These are phyloP conservation scores for Scedosporium apiospermum DNA, from an alignment of 2,329 filamentous ascomycete genomes.

Conservation along the genomic window DNA sequence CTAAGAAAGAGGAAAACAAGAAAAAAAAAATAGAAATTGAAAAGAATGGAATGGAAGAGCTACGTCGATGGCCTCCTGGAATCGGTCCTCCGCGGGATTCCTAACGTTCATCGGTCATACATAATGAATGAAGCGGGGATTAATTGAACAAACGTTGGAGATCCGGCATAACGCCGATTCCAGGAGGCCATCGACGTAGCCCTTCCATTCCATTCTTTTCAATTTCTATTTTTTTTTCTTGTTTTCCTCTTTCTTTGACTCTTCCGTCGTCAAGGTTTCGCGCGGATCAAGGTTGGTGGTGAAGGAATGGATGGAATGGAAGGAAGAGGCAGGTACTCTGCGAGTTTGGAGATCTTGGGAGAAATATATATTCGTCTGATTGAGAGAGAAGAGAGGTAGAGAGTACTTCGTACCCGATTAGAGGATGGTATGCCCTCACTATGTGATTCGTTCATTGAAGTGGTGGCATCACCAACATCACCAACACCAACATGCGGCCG, in stretches of 20 bases:
- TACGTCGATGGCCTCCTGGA: background rate
- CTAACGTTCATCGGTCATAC: background rate
- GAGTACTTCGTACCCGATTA: background rate
- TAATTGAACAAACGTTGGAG: too few species aligned
- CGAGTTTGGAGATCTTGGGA: too few species aligned
- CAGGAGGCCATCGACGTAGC: too few species aligned
- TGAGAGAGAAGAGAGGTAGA: too few species aligned
- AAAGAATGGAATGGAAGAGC: background rate
- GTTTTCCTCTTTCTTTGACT: too few species aligned
- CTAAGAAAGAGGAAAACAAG: background rate
- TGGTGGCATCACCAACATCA: conserved; percentile 2
- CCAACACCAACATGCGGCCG: background rate
- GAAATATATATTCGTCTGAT: too few species aligned
- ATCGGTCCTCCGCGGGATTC: background rate
- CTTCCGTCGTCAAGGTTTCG: too few species aligned
- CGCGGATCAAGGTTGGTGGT: background rate
- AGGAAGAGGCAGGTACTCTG: background rate
- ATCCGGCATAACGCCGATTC: too few species aligned
- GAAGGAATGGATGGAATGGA: background rate
- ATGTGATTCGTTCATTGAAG: background rate
- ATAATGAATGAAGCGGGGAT: too few species aligned
- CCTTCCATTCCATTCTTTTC: too few species aligned
- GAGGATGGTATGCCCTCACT: background rate
- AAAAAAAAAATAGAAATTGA: background rate
- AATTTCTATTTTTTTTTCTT: too few species aligned